These are phyloP conservation scores for Pyrus betulifolia DNA, from an alignment of 306 rosid genomes.

Conservation along the genomic window DNA sequence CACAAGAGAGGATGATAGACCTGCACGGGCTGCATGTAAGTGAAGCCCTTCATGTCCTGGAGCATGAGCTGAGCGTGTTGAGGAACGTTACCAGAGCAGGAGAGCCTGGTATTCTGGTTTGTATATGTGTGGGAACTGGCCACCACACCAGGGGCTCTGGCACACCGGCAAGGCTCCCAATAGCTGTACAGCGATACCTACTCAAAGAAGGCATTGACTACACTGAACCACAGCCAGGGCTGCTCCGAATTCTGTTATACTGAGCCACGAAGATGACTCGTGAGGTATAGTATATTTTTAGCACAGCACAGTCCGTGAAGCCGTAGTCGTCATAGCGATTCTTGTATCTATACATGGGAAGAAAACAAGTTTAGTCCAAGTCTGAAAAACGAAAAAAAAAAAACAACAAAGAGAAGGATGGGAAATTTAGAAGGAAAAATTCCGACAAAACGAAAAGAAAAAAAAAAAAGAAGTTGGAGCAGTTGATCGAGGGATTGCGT, in stretches of 20 bases:
- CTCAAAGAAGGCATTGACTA: conserved; percentile 89
- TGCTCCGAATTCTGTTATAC: conserved; percentile 69
- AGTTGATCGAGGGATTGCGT: conserved; percentile 36
- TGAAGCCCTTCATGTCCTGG: conserved; percentile 82
- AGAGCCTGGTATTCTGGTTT: conserved; percentile 72
- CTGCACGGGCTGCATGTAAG: conserved; percentile 80
- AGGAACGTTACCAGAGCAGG: conserved; percentile 75
- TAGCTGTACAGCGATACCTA: conserved; percentile 80
- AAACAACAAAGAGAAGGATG: conserved; percentile 9
- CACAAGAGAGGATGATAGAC: conserved; percentile 87
- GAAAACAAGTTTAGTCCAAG: conserved; percentile 37
- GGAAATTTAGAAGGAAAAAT: conserved; percentile 27
- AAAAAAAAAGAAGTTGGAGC: conserved; percentile 25
- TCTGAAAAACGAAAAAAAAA: conserved; percentile 11
- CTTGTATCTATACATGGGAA: conserved; percentile 77
- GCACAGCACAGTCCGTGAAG: conserved; percentile 40
- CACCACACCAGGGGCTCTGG: conserved; percentile 95
- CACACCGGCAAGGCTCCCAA: conserved; percentile 79
- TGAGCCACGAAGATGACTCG: conserved; percentile 37
- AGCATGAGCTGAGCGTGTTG: conserved; percentile 68
- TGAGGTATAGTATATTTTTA: conserved; percentile 63
- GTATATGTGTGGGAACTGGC: conserved; percentile 87
- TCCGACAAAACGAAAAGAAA: not conserved
- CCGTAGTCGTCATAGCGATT: conserved; percentile 58
- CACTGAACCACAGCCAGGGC: conserved; percentile 87